These are phyloP conservation scores for Colletotrichum simmondsii DNA, from an alignment of 2,329 filamentous ascomycete genomes.

Conservation along the genomic window DNA sequence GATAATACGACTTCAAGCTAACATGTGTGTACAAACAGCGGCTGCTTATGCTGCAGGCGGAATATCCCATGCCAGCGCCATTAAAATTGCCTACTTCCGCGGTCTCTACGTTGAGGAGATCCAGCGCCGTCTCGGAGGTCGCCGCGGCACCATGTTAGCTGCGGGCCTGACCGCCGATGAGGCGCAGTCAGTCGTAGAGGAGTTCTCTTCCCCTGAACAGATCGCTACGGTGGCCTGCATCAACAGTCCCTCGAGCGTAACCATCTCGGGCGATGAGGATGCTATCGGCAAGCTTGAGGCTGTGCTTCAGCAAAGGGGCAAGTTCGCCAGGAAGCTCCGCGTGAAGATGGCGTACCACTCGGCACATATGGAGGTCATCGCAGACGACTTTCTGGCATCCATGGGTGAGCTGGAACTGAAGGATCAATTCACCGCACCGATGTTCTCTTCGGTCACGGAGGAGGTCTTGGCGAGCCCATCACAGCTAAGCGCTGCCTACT, in stretches of 20 bases:
- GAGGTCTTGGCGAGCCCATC: background rate
- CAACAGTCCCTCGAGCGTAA: constrained; percentile 63
- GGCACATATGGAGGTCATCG: background rate
- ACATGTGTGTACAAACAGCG: too few relatives aligned
- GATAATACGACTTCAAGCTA: too few relatives aligned
- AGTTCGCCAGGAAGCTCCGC: constrained; percentile 1
- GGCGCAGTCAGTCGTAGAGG: background rate
- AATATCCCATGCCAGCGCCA: constrained; percentile 47
- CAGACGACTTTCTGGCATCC: background rate
- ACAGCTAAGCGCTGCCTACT: background rate
- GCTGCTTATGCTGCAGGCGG: too few relatives aligned
- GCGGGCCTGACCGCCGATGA: background rate
- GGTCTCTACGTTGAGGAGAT: too few relatives aligned
- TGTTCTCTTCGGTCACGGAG: background rate
- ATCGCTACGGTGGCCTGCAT: constrained; percentile 47
- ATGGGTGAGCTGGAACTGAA: too few relatives aligned
- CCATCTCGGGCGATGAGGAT: constrained; percentile 59
- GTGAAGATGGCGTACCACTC: constrained; percentile 19
- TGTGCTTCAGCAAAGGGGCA: constrained; percentile 41
- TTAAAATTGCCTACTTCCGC: constrained; percentile 27
- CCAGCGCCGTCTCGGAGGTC: constrained; percentile 35
- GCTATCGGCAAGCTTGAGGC: constrained; percentile 53
- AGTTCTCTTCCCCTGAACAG: too few relatives aligned
- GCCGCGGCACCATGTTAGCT: background rate
- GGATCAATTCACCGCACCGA: too few relatives aligned